phyloP scores from a whole-genome alignment of 2,329 filamentous ascomycete species.

The Endothia cerciana region DNA sequence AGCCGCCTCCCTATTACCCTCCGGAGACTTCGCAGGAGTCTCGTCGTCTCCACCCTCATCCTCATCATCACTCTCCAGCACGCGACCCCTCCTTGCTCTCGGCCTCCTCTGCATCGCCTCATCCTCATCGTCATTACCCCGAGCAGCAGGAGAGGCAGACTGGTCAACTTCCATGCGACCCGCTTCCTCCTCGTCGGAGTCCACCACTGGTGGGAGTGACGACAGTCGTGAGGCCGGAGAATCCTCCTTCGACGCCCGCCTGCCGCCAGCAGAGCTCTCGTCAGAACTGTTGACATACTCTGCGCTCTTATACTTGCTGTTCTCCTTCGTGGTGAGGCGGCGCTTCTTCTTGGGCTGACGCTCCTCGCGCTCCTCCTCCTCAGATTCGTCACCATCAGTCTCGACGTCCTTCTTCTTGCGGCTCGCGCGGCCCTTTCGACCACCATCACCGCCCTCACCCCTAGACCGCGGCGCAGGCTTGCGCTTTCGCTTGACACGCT shows the following conservation, averaged over 20 bases:
- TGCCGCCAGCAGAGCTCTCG: constrained; percentile 43
- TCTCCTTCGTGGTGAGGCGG: constrained; percentile 55
- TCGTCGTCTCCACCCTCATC: constrained; percentile 46
- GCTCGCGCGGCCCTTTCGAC: constrained; percentile 42
- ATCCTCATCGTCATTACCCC: constrained; percentile 54
- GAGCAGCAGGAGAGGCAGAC: constrained; percentile 31
- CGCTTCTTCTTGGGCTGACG: constrained; percentile 66
- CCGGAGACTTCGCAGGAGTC: constrained; percentile 29
- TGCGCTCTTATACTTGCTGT: constrained; percentile 79
- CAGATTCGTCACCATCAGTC: constrained; percentile 50
- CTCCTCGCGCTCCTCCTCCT: constrained; percentile 53
- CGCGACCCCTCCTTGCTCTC: constrained; percentile 53
- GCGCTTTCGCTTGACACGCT: constrained; percentile 79
- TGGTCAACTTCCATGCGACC: constrained; percentile 60
- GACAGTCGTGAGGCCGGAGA: constrained; percentile 29
- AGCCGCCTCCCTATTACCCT: no score
- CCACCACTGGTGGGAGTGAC: constrained; percentile 30
- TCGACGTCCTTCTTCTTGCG: constrained; percentile 65
- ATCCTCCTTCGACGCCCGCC: constrained; percentile 33
- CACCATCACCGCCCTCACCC: constrained; percentile 39
- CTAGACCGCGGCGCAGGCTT: constrained; percentile 46
- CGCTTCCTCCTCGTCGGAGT: constrained; percentile 40
- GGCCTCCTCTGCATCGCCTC: constrained; percentile 46
- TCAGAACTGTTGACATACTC: constrained; percentile 83
- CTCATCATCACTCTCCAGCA: constrained; percentile 59